Conservation (phyloP, 495 filamentous ascomycete genomes). For the Penicillium atrosanguineum region DNA sequence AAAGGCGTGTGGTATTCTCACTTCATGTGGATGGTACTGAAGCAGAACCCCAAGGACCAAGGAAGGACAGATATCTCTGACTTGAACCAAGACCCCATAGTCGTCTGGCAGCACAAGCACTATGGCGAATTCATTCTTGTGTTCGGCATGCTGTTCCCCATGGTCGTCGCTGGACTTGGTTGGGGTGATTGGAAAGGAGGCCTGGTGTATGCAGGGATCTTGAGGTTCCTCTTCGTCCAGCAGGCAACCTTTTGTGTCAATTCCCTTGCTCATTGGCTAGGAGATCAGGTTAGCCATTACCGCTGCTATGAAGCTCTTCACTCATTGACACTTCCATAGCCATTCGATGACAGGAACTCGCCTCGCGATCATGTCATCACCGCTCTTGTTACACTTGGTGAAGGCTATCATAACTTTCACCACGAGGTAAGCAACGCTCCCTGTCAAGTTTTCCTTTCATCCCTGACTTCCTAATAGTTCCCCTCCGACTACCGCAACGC, state of each 20-base stretch:
- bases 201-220: slow-evolving; percentile 83
- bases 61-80: slow-evolving; percentile 91
- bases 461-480: slow-evolving; percentile 51
- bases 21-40: slow-evolving; percentile 81
- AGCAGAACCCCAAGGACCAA: slow-evolving; percentile 78
- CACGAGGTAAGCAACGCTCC: slow-evolving; percentile 49
- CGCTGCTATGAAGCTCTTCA: not conserved
- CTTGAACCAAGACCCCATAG: slow-evolving; percentile 82
- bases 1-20: slow-evolving; percentile 92
- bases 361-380: slow-evolving; percentile 90
- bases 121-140: slow-evolving; percentile 74
- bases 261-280: slow-evolving; percentile 91
- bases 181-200: slow-evolving; percentile 85
- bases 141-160: slow-evolving; percentile 81
- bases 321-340: slow-evolving; percentile 39
- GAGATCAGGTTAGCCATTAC: slow-evolving; percentile 53
- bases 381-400: slow-evolving; percentile 83
- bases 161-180: slow-evolving; percentile 68
- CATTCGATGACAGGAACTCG: slow-evolving; percentile 91
- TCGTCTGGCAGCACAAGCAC: slow-evolving; percentile 84
- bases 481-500: slow-evolving; percentile 95
- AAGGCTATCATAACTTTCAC: slow-evolving; percentile 97
- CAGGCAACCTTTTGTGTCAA: slow-evolving; percentile 98
- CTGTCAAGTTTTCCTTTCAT: not conserved
- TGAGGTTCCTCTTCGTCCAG: slow-evolving; percentile 88